Base-by-base conservation (phyloP, 192 early-diverging fungal genomes). In the Phycomyces blakesleeanus region DNA sequence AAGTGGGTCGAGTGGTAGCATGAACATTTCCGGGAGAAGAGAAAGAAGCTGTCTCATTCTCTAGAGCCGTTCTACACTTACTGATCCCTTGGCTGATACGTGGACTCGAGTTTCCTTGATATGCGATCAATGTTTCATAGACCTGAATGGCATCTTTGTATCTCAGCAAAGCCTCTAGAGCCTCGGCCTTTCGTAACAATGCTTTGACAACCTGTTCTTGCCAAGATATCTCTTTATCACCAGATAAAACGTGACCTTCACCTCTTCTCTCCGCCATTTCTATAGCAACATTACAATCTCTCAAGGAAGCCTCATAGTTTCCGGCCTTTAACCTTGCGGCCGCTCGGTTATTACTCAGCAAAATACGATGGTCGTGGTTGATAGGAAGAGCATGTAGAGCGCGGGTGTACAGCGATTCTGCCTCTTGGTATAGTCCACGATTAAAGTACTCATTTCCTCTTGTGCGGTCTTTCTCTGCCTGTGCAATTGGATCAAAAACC, bases 341-440 rank as follows among this genome's bases (percentile, higher is more conserved):
- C 0, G 95, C 94, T 27, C 93, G 89, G 73, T 97, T 96, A 78
- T 93, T 94, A 76, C 82, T 83, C 22, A 94, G 71, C 6, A 89
- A 57, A 1, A 91, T 79, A 12, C 85, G 65, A 5, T 82, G 56
- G 14, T 85, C 67, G 64, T 98, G 93, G 14, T 61, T 50, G 22
- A 62, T 34, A 0, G 93, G 86, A 0, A 97, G 79, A 8, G 69
- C 59, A 24, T 68, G 51, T 10, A 96, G 78, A 0, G 92, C 87
- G 8, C 59, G 62, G 1, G 82, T 81, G 72, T 98, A 98, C 10
- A 76, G 78, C 3, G 69, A 67, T 38, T 88, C 87, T 0, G 95
- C 92, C 6, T 91, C 88, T 42, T 78, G 82, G 71, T 86, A 95
- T 74, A 96, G 89, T 2, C 97, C 97, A 29, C 88, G 78, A 67